Evolutionary conservation across 2,329 filamentous ascomycete species (phyloP), one percentile per base, ranked within the genome.

Genomic region (Xylariaceae sp.): DNA sequence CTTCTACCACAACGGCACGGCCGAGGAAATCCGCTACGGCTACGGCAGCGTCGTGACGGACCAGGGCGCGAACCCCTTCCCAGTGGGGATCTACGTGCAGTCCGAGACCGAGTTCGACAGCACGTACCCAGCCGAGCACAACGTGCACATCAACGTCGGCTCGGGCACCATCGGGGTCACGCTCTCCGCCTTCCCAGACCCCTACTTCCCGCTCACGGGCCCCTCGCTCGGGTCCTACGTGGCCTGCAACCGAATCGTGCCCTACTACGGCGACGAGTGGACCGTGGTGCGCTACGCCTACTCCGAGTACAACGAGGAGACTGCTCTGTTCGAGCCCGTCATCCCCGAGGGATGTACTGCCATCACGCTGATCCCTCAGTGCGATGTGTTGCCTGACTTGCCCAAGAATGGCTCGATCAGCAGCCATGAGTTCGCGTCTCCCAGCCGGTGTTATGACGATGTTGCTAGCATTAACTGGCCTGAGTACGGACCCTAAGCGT

Each of bases 1-100:
- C 52, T 80, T 80, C 60, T 80, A 79, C 70, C 66, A 75, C 51
- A 80, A 81, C 59, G 75, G 73, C 59, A 51, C 40, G 55, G 67
- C 66, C 12, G 51, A 62, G 6, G 68, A 74, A 38, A 56, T 70
- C 6, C 57, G 60, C 16, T 63, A 61, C 34, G 60, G 63, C 38
- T 47, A 58, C 40, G 68, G 69, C 34, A 69, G 66, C 40, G 61
- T 75, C 45, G 49, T 79, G 31, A 71, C 69, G 22, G 75, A 78
- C 53, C 67, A 67, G 16, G 73, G 72, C 31, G 70, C 64, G 6
- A 72, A 72, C 4, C 63, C 64, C 4, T 68, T 68, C 48, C 72
- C 75, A 3, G 68, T 61, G 34, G 73, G 71, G 43, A 61, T 78
- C 51, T 60, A 57, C 16, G 58, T 72, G 11, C 62, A 67, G 36